Conservation (phyloP, 106 monocot species). For the Dendrobium nobile region DNA sequence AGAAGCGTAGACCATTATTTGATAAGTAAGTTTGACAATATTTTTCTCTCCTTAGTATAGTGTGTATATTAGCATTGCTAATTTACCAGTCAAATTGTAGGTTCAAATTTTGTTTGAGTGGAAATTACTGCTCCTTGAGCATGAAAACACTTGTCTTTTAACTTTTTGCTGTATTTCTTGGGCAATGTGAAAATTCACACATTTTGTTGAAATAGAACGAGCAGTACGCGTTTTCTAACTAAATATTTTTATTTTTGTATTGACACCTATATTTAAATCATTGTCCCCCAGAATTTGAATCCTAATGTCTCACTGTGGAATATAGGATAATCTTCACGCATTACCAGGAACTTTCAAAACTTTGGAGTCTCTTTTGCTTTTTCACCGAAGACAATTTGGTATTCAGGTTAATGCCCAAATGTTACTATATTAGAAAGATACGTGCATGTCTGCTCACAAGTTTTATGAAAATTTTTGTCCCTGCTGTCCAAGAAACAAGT, state of each 20-base stretch:
- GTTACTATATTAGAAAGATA: not conserved
- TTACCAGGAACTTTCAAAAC: not conserved
- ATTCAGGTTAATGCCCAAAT: not conserved
- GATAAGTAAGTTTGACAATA: conserved; percentile 55
- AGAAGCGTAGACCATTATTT: conserved; percentile 47
- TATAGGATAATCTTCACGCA: not conserved
- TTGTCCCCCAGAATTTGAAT: not conserved
- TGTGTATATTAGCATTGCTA: not conserved
- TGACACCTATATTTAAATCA: not conserved
- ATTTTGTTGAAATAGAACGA: not conserved
- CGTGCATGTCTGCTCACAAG: not conserved
- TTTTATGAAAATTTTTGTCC: not conserved
- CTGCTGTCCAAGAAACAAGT: not conserved
- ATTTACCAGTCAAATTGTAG: not conserved
- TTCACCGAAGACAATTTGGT: not conserved
- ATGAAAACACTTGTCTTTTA: not conserved
- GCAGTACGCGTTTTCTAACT: not conserved
- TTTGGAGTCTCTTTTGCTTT: not conserved
- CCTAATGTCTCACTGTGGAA: not conserved
- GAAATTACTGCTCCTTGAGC: not conserved
- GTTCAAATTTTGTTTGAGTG: not conserved
- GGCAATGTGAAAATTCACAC: not conserved
- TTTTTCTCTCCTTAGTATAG: not conserved
- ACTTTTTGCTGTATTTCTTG: not conserved
- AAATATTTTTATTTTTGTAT: not conserved